These are phyloP conservation scores for Voacanga thouarsii DNA, from an alignment of 257 asterid species.

Conservation along the genomic window DNA sequence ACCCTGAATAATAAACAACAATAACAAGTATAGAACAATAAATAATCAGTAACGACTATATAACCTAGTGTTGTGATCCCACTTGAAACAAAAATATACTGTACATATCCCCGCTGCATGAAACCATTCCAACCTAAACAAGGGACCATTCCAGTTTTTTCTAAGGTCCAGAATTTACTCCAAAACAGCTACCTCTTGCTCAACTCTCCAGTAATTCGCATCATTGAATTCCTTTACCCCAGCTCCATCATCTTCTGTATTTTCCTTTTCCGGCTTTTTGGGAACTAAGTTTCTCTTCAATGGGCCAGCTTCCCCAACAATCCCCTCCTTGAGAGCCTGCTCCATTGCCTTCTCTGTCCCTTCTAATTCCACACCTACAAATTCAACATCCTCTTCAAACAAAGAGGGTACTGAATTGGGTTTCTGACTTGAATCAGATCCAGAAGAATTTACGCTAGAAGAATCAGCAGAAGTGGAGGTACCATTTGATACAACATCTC, in stretches of 20 bases:
- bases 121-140: conserved; percentile 5
- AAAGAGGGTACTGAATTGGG: conserved; percentile 61
- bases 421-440: conserved; percentile 38
- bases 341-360: conserved; percentile 80
- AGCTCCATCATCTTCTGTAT: conserved; percentile 47
- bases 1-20: conserved; percentile 23
- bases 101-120: conserved; percentile 8
- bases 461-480: conserved; percentile 34
- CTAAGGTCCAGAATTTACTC: conserved; percentile 33
- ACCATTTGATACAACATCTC: conserved; percentile 45
- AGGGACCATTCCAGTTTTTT: conserved; percentile 4
- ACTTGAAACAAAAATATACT: conserved; percentile 32
- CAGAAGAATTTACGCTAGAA: conserved; percentile 33
- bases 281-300: conserved; percentile 49
- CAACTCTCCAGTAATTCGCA: conserved; percentile 91
- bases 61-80: conserved; percentile 27
- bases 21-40: conserved; percentile 16
- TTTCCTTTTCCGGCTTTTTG: conserved; percentile 49
- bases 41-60: conserved; percentile 29
- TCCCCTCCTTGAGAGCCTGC: conserved; percentile 91
- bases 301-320: conserved; percentile 89
- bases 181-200: conserved; percentile 70
- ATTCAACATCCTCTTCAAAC: conserved; percentile 97
- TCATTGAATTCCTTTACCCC: conserved; percentile 75
- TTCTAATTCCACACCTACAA: conserved; percentile 89